Evolutionary conservation across 1,284 basidiomycete genomes (phyloP), one percentile per base, ranked within the genome.

Genomic region (Trichosporon ovoides): DNA sequence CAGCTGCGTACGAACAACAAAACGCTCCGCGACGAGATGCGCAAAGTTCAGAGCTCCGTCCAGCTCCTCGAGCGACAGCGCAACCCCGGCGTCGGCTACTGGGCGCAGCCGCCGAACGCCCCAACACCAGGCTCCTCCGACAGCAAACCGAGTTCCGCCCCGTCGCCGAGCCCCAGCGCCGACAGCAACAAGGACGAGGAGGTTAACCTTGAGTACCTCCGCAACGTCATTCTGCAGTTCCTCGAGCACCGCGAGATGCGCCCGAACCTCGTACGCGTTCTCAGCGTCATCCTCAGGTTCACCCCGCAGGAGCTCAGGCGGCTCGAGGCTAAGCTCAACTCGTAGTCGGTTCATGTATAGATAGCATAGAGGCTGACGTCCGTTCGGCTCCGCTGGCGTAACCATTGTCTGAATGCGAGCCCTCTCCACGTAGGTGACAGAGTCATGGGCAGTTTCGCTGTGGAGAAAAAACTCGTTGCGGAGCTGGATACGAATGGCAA

Each of bases 141-240:
- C 24, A 28, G 43, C 16, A 24, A 38, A 11, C n/a, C n/a, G 11
- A 22, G 34, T 35, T 35, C 46, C 7, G 11, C 48, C 1, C 31
- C 36, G 13, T 20, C 55, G 20, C 55, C 60, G 1, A 52, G 55
- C 1, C 59, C 64, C 16, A 56, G 48, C 18, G 55, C 57, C 4
- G 65, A 61, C 48, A 36, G 79, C 50, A 81, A 83, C n/a, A 88
- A 91, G 24, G 80, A 82, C 46, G 91, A 94, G 68, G 91, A 94
- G 62, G 83, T 97, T 59, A 97, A 94, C 71, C 80, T 94, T n/a
- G 93, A 97, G 77, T 97, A 97, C 77, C 78, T 97, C 36, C 82
- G 93, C 60, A 97, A 96, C 75, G 89, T 96, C 34, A 90, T 96
- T 54, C 73, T 97, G 43, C 93, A 96, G 73, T 97, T 97, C 79